A percentile compares a stretch with the other conserved stretches of the same genome.
These are phyloP conservation scores for Straminergon stramineum DNA, from an alignment of 225 moss, liverwort and hornwort species.

Conservation along the genomic window DNA sequence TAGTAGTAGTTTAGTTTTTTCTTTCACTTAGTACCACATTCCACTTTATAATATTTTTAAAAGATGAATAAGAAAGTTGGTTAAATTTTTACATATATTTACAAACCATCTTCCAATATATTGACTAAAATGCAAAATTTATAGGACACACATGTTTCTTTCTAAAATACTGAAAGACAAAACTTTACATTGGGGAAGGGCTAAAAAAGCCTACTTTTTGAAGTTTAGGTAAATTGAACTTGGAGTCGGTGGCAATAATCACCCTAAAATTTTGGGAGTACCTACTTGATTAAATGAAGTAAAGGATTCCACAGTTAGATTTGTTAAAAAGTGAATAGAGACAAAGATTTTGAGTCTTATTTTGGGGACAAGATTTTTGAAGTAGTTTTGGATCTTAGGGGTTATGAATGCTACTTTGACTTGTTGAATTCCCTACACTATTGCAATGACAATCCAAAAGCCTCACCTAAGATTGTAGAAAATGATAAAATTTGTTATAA, in stretches of 20 bases:
- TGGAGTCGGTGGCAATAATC: background rate
- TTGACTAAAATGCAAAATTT: too few relatives aligned
- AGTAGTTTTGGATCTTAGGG: background rate
- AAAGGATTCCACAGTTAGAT: accelerated
- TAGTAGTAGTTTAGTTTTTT: background rate
- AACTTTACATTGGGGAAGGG: background rate
- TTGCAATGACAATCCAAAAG: background rate
- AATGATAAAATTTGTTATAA: background rate
- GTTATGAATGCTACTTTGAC: background rate
- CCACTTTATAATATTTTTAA: background rate
- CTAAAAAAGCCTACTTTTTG: background rate
- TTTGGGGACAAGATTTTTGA: background rate
- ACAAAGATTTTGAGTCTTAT: background rate
- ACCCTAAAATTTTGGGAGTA: background rate
- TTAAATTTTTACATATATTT: too few relatives aligned
- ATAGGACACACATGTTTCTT: background rate
- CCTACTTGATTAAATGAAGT: background rate
- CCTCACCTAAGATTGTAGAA: background rate
- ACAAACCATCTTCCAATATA: background rate
- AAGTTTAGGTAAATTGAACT: background rate
- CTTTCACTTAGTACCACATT: background rate
- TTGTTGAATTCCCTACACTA: background rate
- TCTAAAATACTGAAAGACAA: background rate
- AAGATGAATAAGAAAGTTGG: background rate
- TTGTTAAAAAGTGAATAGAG: background rate